Percentiles rank a stretch among this genome's conserved stretches.
Evolutionary conservation across 2,329 filamentous ascomycete species (phyloP).

Genomic region (Chalara sp.): DNA sequence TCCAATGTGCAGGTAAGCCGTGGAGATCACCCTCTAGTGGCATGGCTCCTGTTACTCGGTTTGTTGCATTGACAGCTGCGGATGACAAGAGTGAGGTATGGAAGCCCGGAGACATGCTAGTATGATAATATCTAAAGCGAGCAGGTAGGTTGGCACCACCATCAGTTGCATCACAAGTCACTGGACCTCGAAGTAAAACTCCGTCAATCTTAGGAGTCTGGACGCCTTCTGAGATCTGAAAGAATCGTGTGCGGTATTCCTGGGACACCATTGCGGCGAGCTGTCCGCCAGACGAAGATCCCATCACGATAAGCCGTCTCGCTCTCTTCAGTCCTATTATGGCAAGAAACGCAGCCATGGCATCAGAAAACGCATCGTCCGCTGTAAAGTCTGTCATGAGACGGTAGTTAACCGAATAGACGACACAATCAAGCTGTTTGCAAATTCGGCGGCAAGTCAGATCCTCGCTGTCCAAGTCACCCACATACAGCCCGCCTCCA

Average conservation of each 20-base stretch:
- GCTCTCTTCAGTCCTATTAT: constrained; percentile 9
- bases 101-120: constrained; percentile 32
- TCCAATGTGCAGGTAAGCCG: constrained; percentile 34
- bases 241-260: constrained; percentile 3
- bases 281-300: constrained; percentile 42
- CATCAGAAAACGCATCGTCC: constrained; percentile 35
- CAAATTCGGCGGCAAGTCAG: constrained; percentile 38
- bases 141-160: constrained; percentile 31
- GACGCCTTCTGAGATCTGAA: constrained; percentile 3
- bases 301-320: constrained; percentile 29
- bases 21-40: constrained; percentile 33
- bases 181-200: constrained; percentile 40
- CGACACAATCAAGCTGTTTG: constrained; percentile 23
- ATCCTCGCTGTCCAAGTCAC: constrained; percentile 43
- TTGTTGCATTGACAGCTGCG: constrained; percentile 27
- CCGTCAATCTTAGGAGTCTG: constrained; percentile 29
- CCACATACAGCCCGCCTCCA: constrained; percentile 40
- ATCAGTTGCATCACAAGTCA: constrained; percentile 38
- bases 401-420: constrained; percentile 42
- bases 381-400: constrained; percentile 36
- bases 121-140: constrained; percentile 31
- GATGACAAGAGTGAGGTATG: constrained; percentile 27
- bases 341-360: constrained; percentile 30
- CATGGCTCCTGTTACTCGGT: constrained; percentile 32
- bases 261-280: constrained; percentile 39